A percentile compares a stretch with the other conserved stretches of the same genome.
phyloP scores from a whole-genome alignment of 2,329 filamentous ascomycete species.

The Monilinia vaccinii-corymbosi region DNA sequence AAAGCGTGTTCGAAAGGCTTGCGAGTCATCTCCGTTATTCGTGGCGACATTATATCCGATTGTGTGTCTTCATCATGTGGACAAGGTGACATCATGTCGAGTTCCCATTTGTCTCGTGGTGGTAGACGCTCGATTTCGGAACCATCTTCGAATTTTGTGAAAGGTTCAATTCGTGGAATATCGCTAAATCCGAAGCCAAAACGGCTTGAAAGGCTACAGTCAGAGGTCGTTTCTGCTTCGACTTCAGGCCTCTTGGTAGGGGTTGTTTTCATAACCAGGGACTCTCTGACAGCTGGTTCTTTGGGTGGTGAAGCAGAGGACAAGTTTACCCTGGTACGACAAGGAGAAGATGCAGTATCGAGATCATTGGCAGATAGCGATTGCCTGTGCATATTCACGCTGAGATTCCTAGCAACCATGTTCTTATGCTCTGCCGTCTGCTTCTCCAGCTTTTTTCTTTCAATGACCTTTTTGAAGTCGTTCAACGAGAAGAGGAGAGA shows the following conservation, averaged over 20 bases:
- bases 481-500: slow-evolving; percentile 83
- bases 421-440: slow-evolving; percentile 18
- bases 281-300: slow-evolving; percentile 12
- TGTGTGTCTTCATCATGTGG: slow-evolving; percentile 20
- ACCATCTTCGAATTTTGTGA: not conserved
- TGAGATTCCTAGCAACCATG: slow-evolving; percentile 34
- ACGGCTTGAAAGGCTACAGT: slow-evolving; percentile 17
- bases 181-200: slow-evolving; percentile 27
- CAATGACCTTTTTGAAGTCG: slow-evolving; percentile 62
- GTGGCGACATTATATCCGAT: slow-evolving; percentile 26
- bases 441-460: slow-evolving; percentile 39
- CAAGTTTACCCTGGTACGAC: slow-evolving; percentile 43
- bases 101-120: not conserved
- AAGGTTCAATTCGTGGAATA: not conserved
- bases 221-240: slow-evolving; percentile 9
- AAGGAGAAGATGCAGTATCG: slow-evolving; percentile 36
- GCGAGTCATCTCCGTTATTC: slow-evolving; percentile 27
- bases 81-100: slow-evolving; percentile 2
- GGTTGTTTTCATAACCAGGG: not conserved
- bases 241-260: slow-evolving; percentile 8
- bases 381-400: slow-evolving; percentile 50
- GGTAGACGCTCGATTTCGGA: not conserved
- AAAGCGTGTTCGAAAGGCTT: slow-evolving; percentile 24
- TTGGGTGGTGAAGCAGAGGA: slow-evolving; percentile 34
- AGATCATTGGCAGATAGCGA: slow-evolving; percentile 50